These are phyloP conservation scores for Suillus subluteus DNA, from an alignment of 768 basidiomycete genomes.

Conservation along the genomic window DNA sequence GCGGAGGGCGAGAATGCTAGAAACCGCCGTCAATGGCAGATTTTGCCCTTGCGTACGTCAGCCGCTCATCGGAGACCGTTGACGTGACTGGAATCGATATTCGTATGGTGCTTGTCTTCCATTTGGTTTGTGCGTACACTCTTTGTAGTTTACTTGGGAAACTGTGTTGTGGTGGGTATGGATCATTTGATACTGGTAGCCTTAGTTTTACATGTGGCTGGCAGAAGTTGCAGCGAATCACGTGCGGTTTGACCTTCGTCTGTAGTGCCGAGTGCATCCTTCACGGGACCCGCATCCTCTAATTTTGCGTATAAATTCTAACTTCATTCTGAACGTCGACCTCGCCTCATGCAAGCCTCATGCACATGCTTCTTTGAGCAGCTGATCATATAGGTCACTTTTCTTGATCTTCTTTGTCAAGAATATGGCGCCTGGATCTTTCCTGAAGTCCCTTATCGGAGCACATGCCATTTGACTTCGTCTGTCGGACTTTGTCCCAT, in stretches of 20 bases:
- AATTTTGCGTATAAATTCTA: neutral
- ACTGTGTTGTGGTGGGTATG: neutral
- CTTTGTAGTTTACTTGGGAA: neutral
- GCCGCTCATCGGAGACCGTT: constrained; percentile 23
- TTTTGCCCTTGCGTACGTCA: constrained; percentile 45
- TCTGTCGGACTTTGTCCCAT: neutral
- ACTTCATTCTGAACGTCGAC: neutral
- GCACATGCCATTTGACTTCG: neutral
- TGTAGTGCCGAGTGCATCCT: no score
- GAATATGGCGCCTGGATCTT: neutral
- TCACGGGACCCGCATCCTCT: neutral
- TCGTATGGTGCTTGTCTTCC: neutral
- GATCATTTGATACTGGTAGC: no score
- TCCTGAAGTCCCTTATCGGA: neutral
- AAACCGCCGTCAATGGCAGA: constrained; percentile 51
- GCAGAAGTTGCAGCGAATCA: neutral
- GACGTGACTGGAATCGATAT: neutral
- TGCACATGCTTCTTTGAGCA: constrained; percentile 5
- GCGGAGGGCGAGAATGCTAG: constrained; percentile 39
- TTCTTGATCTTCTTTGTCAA: neutral
- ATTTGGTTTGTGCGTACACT: neutral
- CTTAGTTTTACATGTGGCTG: neutral
- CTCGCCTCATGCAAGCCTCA: neutral
- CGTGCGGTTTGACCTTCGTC: neutral
- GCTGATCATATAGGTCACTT: neutral